These are phyloP conservation scores for Sphagnum tenellum DNA, from an alignment of 225 moss, liverwort and hornwort species.

Conservation along the genomic window DNA sequence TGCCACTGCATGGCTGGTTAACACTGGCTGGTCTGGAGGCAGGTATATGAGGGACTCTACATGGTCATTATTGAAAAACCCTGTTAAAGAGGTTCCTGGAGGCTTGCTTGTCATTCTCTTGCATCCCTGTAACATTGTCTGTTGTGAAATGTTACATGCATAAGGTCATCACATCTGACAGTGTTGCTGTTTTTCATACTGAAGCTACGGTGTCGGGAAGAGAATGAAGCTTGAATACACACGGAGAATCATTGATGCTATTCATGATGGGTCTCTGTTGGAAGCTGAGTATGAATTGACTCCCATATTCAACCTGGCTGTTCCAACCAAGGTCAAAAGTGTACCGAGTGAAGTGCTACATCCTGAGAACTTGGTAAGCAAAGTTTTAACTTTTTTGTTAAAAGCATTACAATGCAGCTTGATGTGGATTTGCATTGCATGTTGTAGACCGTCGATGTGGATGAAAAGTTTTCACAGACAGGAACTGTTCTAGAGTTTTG, in stretches of 20 bases:
- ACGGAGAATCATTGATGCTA: constrained; percentile 38
- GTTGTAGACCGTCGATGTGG: too few species aligned
- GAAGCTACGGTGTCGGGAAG: constrained; percentile 35
- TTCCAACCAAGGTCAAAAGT: constrained; percentile 25
- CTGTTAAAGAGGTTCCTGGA: too few species aligned
- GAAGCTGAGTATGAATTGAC: constrained; percentile 16
- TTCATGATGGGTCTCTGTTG: constrained; percentile 40
- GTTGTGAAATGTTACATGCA: neutral
- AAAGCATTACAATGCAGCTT: too few species aligned
- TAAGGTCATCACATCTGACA: neutral
- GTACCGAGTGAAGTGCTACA: constrained; percentile 33
- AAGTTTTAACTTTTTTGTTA: neutral
- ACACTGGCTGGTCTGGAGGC: constrained; percentile 97
- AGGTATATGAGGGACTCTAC: constrained; percentile 29
- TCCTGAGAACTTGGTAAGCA: constrained; percentile 40
- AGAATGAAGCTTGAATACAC: constrained; percentile 49
- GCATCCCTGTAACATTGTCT: too few species aligned
- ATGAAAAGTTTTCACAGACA: too few species aligned
- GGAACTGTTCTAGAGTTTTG: too few species aligned
- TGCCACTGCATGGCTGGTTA: constrained; percentile 83
- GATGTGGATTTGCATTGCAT: too few species aligned
- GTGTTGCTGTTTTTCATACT: neutral
- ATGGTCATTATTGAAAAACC: too few species aligned
- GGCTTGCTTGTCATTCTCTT: too few species aligned
- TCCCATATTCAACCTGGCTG: constrained; percentile 39